Percentiles rank a stretch among this genome's conserved stretches.
phyloP scores from a whole-genome alignment of 1,284 basidiomycete genomes.

The Dichomitus squalens region DNA sequence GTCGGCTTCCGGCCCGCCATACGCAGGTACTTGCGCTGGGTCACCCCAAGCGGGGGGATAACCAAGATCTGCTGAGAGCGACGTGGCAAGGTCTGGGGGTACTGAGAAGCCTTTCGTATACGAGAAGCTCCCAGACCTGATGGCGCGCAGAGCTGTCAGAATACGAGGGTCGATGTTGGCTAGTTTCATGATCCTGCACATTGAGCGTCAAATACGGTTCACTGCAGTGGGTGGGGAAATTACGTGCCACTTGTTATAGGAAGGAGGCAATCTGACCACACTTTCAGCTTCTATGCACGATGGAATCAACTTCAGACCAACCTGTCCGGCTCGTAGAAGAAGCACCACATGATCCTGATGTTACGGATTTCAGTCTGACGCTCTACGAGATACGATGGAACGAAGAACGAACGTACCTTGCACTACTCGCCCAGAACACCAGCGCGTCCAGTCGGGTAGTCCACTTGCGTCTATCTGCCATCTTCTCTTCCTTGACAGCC shows the following conservation, averaged over 20 bases:
- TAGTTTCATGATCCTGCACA: slow-evolving; percentile 60
- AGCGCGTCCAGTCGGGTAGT: slow-evolving; percentile 61
- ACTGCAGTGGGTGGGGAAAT: not conserved
- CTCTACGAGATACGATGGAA: not conserved
- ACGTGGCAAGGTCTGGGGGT: slow-evolving; percentile 43
- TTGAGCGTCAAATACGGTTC: not conserved
- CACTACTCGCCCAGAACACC: slow-evolving; percentile 74
- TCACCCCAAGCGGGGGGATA: slow-evolving; percentile 65
- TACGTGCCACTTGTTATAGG: slow-evolving; percentile 68
- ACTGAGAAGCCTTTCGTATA: slow-evolving; percentile 48
- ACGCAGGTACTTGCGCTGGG: slow-evolving; percentile 55
- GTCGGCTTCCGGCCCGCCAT: slow-evolving; percentile 54
- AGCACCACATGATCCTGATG: slow-evolving; percentile 84
- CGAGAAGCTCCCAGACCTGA: slow-evolving; percentile 58
- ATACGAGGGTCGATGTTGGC: slow-evolving; percentile 68
- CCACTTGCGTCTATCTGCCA: slow-evolving; percentile 28
- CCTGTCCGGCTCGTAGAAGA: slow-evolving; percentile 74
- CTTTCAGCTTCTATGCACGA: not conserved
- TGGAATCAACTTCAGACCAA: slow-evolving; percentile 29
- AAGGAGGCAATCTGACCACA: slow-evolving; percentile 57
- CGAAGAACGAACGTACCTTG: slow-evolving; percentile 51
- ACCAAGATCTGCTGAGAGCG: slow-evolving; percentile 56
- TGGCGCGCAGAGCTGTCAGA: slow-evolving; percentile 50
- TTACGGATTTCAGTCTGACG: not conserved
- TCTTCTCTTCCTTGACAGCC: slow-evolving; percentile 19